Conservation (phyloP, 2,329 filamentous ascomycete species). For the Trichoderma sp. region DNA sequence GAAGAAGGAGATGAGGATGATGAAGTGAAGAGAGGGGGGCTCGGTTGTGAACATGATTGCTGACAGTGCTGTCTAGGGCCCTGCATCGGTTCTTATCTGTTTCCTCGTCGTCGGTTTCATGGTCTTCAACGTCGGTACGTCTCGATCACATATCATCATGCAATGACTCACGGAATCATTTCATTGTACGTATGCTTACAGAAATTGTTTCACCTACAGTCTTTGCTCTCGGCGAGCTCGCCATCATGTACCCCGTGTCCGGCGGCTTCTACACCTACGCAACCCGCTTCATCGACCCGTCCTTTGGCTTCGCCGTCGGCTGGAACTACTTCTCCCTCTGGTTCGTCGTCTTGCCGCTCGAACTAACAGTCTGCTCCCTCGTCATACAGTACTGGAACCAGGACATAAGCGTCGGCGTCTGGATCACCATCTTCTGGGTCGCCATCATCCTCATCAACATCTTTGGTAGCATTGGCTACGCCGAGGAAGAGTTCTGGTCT, state of each 20-base stretch:
- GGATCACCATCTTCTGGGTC: constrained; percentile 57
- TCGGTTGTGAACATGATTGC: not conserved
- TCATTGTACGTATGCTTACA: no score
- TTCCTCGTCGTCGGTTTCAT: constrained; percentile 61
- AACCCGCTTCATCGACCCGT: constrained; percentile 62
- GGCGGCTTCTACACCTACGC: constrained; percentile 66
- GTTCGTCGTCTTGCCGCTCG: constrained; percentile 53
- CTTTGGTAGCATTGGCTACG: constrained; percentile 57
- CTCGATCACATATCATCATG: not conserved
- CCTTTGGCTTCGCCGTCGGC: constrained; percentile 60
- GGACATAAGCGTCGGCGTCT: constrained; percentile 50
- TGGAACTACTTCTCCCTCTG: constrained; percentile 52
- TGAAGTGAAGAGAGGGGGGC: no score
- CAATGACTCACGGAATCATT: not conserved
- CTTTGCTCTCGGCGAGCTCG: constrained; percentile 63
- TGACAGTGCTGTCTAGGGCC: constrained; percentile 35
- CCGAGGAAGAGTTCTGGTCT: constrained; percentile 60
- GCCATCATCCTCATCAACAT: constrained; percentile 55
- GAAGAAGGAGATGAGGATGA: not conserved
- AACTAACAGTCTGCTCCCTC: constrained; percentile 54
- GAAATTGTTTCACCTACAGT: constrained; percentile 38
- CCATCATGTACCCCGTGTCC: constrained; percentile 63
- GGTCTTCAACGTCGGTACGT: constrained; percentile 58
- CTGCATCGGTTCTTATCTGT: constrained; percentile 50
- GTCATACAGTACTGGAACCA: constrained; percentile 56